A percentile compares a stretch with the other conserved stretches of the same genome.
phyloP scores from a whole-genome alignment of 73 alveolate genomes.

The Paramecium octaurelia region DNA sequence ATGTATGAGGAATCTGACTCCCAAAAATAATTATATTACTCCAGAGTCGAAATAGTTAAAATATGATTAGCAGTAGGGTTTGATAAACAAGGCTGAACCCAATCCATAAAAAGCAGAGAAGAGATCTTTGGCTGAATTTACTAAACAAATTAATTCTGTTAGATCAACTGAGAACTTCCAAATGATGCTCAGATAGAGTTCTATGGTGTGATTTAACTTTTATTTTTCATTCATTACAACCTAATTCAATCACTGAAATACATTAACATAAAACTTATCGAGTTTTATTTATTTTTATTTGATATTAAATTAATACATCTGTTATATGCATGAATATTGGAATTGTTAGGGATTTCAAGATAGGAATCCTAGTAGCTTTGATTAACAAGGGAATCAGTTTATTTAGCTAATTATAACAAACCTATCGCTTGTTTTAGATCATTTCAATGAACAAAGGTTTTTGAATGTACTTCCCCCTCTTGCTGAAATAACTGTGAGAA shows the following conservation, averaged over 20 bases:
- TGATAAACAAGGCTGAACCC: neutral
- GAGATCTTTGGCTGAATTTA: constrained; percentile 13
- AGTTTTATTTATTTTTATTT: no score
- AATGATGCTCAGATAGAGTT: neutral
- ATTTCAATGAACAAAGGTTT: neutral
- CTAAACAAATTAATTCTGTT: neutral
- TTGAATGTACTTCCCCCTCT: neutral
- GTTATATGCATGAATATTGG: neutral
- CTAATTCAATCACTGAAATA: no score
- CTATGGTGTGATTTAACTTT: neutral
- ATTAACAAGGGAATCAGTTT: neutral
- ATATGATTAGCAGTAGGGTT: neutral
- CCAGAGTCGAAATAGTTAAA: neutral
- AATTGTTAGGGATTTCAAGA: neutral
- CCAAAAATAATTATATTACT: neutral
- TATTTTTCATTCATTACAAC: neutral
- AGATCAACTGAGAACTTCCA: neutral
- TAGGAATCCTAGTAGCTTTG: neutral
- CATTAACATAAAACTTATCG: no score
- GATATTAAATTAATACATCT: no score
- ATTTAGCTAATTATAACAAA: neutral
- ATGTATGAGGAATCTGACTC: neutral
- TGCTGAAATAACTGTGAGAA: neutral
- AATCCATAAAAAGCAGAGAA: neutral
- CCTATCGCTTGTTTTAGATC: neutral